Conservation (phyloP, 2,329 filamentous ascomycete genomes). For the Aspergillus ustus region DNA sequence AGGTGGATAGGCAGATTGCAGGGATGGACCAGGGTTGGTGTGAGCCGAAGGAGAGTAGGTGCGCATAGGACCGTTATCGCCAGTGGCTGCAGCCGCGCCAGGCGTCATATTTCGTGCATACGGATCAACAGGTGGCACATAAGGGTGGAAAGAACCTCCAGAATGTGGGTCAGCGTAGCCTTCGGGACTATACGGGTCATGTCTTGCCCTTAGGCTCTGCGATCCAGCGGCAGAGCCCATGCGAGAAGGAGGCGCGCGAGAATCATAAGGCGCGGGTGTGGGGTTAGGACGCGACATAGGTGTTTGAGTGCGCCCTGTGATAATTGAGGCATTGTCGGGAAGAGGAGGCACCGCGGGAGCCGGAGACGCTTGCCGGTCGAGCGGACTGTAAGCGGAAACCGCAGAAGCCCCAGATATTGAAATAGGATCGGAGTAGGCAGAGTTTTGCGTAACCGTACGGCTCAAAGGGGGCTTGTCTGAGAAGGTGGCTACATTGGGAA, state of each 20-base stretch:
- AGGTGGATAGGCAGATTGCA: constrained; percentile 23
- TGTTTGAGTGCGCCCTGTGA: constrained; percentile 29
- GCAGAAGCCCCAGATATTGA: constrained; percentile 46
- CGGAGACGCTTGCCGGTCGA: constrained; percentile 36
- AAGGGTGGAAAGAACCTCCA: constrained; percentile 25
- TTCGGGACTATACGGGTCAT: constrained; percentile 16
- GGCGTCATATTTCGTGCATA: constrained; percentile 27
- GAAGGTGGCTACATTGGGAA: constrained; percentile 45
- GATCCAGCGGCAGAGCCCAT: constrained; percentile 16
- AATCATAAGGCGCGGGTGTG: constrained; percentile 24
- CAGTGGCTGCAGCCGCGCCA: constrained; percentile 15
- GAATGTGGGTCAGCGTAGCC: constrained; percentile 4
- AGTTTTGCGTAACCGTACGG: constrained; percentile 51
- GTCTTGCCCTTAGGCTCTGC: constrained; percentile 10
- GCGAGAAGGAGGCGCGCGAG: constrained; percentile 26
- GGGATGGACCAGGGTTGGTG: constrained; percentile 14
- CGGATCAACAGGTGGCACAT: constrained; percentile 27
- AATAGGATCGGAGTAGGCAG: constrained; percentile 59
- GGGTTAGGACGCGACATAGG: constrained; percentile 21
- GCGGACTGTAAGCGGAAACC: constrained; percentile 40
- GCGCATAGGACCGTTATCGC: constrained; percentile 21
- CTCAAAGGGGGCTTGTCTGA: constrained; percentile 48
- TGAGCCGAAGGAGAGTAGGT: constrained; percentile 24
- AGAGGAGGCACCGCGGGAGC: constrained; percentile 39
- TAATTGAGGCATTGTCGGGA: constrained; percentile 30